A percentile compares a stretch with the other conserved stretches of the same genome.
phyloP scores from a whole-genome alignment of 805 yeast species.

The Starmerella gropengiesseri region DNA sequence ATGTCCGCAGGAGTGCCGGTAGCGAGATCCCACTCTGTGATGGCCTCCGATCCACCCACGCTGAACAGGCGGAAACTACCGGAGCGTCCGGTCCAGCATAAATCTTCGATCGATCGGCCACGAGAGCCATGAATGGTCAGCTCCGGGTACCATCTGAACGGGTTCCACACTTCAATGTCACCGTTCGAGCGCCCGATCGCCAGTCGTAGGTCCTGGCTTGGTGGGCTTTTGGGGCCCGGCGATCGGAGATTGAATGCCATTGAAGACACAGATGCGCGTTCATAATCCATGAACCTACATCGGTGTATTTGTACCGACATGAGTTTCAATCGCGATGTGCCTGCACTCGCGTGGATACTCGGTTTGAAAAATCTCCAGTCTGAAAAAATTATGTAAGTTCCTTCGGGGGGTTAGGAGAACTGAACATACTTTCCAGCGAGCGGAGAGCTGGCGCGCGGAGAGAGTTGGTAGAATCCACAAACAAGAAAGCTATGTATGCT shows the following conservation, averaged over 20 bases:
- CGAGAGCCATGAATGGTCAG: slow-evolving; percentile 59
- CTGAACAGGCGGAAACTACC: slow-evolving; percentile 67
- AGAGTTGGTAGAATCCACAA: not conserved
- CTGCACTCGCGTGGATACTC: not conserved
- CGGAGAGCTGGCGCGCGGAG: no score
- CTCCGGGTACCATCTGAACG: slow-evolving; percentile 72
- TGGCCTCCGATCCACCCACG: slow-evolving; percentile 82
- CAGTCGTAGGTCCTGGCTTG: slow-evolving; percentile 45
- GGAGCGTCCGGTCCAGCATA: slow-evolving; percentile 52
- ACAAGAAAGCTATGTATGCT: not conserved
- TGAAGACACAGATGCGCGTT: slow-evolving; percentile 75
- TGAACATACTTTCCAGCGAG: no score
- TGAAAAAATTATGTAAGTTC: slow-evolving; percentile 1
- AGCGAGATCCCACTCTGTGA: slow-evolving; percentile 84
- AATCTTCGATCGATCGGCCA: slow-evolving; percentile 79
- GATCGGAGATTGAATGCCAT: slow-evolving; percentile 57
- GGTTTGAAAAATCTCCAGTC: slow-evolving; percentile 2
- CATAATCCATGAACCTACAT: slow-evolving; percentile 81
- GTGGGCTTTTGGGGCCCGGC: slow-evolving; percentile 37
- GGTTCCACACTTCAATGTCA: slow-evolving; percentile 92
- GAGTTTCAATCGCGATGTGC: not conserved
- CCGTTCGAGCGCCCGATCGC: slow-evolving; percentile 94
- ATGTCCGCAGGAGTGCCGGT: slow-evolving; percentile 64
- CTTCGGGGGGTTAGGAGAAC: not conserved
- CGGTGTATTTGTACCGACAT: slow-evolving; percentile 66